These are phyloP conservation scores for Nicotiana paniculata DNA, from an alignment of 257 asterid genomes.

Conservation along the genomic window DNA sequence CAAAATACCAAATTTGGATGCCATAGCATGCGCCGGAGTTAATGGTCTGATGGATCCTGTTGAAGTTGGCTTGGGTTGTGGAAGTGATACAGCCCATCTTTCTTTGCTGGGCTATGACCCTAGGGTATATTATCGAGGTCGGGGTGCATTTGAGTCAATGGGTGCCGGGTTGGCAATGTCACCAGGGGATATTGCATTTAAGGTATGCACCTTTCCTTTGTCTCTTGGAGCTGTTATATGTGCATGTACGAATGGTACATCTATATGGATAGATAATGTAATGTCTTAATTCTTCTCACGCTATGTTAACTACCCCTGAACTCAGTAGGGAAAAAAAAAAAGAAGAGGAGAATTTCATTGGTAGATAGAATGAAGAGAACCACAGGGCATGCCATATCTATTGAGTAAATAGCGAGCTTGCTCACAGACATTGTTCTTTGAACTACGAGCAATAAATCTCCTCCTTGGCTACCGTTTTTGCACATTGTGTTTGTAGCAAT, in stretches of 20 bases:
- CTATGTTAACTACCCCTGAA: background rate
- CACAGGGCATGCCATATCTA: background rate
- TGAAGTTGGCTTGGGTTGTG: conserved; percentile 90
- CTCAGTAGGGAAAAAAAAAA: background rate
- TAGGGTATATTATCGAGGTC: conserved; percentile 81
- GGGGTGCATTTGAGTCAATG: conserved; percentile 99
- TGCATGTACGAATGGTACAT: background rate
- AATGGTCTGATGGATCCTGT: conserved; percentile 98
- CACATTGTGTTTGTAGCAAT: background rate
- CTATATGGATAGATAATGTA: background rate
- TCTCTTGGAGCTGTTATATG: background rate
- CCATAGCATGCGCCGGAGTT: conserved; percentile 78
- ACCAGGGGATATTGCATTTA: conserved; percentile 94
- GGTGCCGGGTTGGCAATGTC: conserved; percentile 97
- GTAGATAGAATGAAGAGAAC: background rate
- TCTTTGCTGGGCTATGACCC: conserved; percentile 92
- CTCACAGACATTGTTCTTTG: background rate
- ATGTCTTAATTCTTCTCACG: background rate
- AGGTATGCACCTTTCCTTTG: conserved; percentile 33
- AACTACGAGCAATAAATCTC: background rate
- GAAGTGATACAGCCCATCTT: conserved; percentile 98
- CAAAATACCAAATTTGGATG: conserved; percentile 64
- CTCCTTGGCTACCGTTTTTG: background rate
- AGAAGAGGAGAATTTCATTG: background rate
- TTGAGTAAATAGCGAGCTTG: background rate